Base-by-base conservation (phyloP, 1,284 basidiomycete species). In the Tausonia pullulans region DNA sequence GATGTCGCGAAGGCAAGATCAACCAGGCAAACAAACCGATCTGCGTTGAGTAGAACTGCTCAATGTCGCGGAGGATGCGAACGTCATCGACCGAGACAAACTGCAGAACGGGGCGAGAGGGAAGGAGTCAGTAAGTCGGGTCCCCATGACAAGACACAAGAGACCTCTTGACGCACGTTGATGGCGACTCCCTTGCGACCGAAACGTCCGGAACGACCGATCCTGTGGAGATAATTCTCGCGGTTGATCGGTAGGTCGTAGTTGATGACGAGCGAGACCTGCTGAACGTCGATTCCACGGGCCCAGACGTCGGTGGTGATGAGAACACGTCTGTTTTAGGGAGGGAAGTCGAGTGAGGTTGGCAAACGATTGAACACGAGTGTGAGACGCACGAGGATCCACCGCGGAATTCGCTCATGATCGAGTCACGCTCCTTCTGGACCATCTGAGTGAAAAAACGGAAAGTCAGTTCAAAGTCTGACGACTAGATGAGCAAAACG, bases 231-330 rank as follows among this genome's bases (percentile, higher is more conserved):
- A 79, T 98, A 98, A 78, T 97, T 96, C 81, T 98, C 94, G 82
- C 92, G 91, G 76, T 93, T 93, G 69, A 87, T 89, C 69, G 91
- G 94, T 66, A 98, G 81, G 74, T 97, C 94, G 74, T 98, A 98
- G 79, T 98, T 98, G 75, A 98, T 98, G 71, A 98, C 95, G 67
- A 98, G 81, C 51, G 93, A 96, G 57, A 99, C 96, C 78, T 98
- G 94, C 74, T 97, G 92, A 8, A 99, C 94, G 75, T 98, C 96
- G 73, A 98, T 95, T 71, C 96, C 96, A 73, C 96, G 87, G 43
- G 96, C 94, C 94, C 93, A 97, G 54, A 98, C 91, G 76, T 98
- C 96, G 46, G 92, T 96, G 9, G 93, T 96, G 72, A 98, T 97
- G 64, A 97, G 81, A 39, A 96, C 93, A 71, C 92, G 90, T 61